A percentile compares a stretch with the other conserved stretches of the same genome.
Evolutionary conservation across 2,329 filamentous ascomycete genomes (phyloP).

Genomic region (Decorospora gaudefroyi): DNA sequence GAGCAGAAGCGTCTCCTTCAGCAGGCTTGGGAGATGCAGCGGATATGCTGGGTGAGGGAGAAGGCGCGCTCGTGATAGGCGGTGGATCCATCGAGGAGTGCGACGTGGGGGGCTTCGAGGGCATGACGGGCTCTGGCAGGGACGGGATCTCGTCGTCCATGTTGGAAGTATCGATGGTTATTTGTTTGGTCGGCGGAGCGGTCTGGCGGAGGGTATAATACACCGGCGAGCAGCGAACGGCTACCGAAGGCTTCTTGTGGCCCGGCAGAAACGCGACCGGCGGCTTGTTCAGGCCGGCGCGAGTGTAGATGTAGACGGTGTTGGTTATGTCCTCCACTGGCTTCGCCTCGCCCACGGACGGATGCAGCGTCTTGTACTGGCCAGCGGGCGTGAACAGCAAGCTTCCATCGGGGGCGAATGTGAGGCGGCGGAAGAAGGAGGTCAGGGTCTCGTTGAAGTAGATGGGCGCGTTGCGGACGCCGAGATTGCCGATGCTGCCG

Average conservation of each 20-base stretch:
- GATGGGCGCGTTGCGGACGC: conserved; percentile 78
- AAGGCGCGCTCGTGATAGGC: conserved; percentile 62
- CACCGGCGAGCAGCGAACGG: conserved; percentile 89
- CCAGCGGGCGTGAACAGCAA: conserved; percentile 92
- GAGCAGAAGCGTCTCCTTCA: conserved; percentile 59
- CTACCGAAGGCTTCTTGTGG: conserved; percentile 97
- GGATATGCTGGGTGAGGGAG: conserved; percentile 55
- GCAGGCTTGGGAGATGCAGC: conserved; percentile 57
- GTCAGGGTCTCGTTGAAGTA: conserved; percentile 97
- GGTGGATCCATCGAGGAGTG: conserved; percentile 81
- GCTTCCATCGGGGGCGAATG: conserved; percentile 94
- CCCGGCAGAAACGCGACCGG: conserved; percentile 93
- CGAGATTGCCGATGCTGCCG: conserved; percentile 52
- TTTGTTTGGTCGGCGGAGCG: conserved; percentile 74
- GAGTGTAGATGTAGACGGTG: conserved; percentile 97
- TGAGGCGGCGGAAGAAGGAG: conserved; percentile 91
- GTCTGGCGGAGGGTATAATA: conserved; percentile 78
- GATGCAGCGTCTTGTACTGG: conserved; percentile 83
- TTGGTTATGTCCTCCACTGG: conserved; percentile 86
- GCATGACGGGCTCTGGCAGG: conserved; percentile 77
- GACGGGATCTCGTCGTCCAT: conserved; percentile 80
- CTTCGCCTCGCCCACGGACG: conserved; percentile 69
- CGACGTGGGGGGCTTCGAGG: conserved; percentile 61
- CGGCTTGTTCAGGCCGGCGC: conserved; percentile 94
- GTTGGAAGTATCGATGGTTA: conserved; percentile 92